Evolutionary conservation across 1,284 basidiomycete species (phyloP), one percentile per base, ranked within the genome.

Genomic region (Ceratobasidium papillatum): DNA sequence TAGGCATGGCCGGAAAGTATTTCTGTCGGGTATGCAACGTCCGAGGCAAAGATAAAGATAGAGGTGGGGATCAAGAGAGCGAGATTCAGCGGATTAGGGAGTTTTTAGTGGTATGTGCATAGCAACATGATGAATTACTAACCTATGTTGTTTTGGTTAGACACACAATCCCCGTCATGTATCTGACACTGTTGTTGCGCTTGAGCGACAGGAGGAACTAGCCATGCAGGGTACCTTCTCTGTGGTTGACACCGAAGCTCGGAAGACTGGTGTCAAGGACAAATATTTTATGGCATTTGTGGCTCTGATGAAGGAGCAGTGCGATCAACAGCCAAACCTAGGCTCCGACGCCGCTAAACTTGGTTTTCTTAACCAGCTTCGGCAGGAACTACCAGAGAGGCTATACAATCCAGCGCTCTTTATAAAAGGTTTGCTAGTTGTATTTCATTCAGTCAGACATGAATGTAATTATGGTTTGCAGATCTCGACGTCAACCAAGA

Each of bases 11-110:
- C 0, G 84, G 83, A 0, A 84, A 83, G 43, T 79, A 78, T 27
- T 84, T 85, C 68, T 86, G 85, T 76, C 81, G 82, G 0, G 68
- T 68, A 0, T 86, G 85, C 61, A 68, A 74, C 41, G 82, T 84
- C 0, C 78, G 81, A 64, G 81, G 81, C 0, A 69, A 72, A 8
- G 76, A 76, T 45, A 51, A 58, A 19, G 41, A 62, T 19, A 52
- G 38, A 22, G 64, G 4, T 8, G 69, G 69, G 3, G 54, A 51
- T 25, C 66, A 64, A 30, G 64, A 12, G 7, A 22, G 14, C 19
- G 62, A 64, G 14, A 14, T 30, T 12, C 7, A 64, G 27, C 41
- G 43, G 27, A 47, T 64, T 14, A 1, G 3, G 1, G 62, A 64
- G 45, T 64, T 64, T 12, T 47, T 64, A 43, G 22, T 19, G 19